A percentile compares a stretch with the other conserved stretches of the same genome.
These are phyloP conservation scores for Flaveria bidentis DNA, from an alignment of 129 eudicot species.

Conservation along the genomic window DNA sequence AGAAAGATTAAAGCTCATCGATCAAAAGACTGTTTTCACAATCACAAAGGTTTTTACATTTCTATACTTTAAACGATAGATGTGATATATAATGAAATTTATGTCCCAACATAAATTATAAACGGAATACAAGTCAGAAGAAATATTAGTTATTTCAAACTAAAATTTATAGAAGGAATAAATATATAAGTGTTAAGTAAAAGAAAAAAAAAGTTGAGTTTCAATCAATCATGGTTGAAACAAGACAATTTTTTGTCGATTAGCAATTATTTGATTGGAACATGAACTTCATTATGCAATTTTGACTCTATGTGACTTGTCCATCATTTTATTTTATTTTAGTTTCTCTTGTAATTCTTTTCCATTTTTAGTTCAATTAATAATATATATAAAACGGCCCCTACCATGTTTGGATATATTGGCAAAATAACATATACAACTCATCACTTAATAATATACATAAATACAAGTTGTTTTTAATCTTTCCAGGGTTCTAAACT, in stretches of 20 bases:
- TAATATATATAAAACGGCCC: background rate
- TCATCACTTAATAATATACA: background rate
- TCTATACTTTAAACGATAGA: too few relatives aligned
- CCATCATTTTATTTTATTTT: conserved; percentile 1
- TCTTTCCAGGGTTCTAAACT: background rate
- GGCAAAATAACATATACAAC: background rate
- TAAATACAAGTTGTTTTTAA: background rate
- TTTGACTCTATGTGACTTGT: conserved; percentile 8
- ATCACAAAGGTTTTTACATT: too few relatives aligned
- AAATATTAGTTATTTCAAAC: background rate
- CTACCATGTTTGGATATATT: background rate
- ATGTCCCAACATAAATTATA: too few relatives aligned
- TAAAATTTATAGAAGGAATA: background rate
- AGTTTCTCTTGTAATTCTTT: background rate
- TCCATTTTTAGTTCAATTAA: background rate
- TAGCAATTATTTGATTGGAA: conserved; percentile 23
- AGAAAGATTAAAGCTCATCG: too few relatives aligned
- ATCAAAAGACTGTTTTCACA: too few relatives aligned
- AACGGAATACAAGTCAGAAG: too few relatives aligned
- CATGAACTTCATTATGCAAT: conserved; percentile 4
- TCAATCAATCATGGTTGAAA: conserved; percentile 5
- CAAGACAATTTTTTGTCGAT: conserved; percentile 7
- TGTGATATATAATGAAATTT: too few relatives aligned
- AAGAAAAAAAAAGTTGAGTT: background rate
- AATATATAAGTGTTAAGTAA: background rate